phyloP scores from a whole-genome alignment of 169 alveolate species.

The Perkinsus olseni region DNA sequence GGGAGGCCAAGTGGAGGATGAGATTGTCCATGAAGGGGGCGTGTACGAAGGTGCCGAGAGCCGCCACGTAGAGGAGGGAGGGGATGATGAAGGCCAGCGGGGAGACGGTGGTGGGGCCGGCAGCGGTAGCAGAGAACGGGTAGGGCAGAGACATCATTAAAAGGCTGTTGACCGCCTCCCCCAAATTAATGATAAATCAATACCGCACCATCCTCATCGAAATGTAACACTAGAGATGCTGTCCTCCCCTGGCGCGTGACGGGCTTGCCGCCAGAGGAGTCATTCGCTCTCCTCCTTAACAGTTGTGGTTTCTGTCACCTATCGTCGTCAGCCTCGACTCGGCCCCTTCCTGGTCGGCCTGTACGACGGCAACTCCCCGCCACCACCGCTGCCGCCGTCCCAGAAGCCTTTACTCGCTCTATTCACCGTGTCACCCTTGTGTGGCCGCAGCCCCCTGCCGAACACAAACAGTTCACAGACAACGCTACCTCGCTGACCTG shows the following conservation, averaged over 20 bases:
- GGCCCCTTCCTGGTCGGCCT: neutral
- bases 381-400: neutral
- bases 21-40: neutral
- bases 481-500: neutral
- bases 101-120: neutral
- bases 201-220: neutral
- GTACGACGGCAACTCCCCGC: neutral
- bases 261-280: neutral
- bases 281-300: neutral
- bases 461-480: neutral
- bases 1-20: neutral
- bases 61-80: neutral
- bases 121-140: neutral
- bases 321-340: neutral
- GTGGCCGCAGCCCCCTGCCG: neutral
- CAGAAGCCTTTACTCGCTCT: neutral
- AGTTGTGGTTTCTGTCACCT: neutral
- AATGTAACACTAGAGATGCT: neutral
- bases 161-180: neutral
- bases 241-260: neutral
- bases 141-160: neutral
- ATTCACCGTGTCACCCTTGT: neutral
- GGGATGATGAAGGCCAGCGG: neutral
- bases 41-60: neutral
- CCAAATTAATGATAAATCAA: neutral